A percentile compares a stretch with the other conserved stretches of the same genome.
Conservation (phyloP, 208 protist species). For the Kentomonas sorsogonicus region DNA sequence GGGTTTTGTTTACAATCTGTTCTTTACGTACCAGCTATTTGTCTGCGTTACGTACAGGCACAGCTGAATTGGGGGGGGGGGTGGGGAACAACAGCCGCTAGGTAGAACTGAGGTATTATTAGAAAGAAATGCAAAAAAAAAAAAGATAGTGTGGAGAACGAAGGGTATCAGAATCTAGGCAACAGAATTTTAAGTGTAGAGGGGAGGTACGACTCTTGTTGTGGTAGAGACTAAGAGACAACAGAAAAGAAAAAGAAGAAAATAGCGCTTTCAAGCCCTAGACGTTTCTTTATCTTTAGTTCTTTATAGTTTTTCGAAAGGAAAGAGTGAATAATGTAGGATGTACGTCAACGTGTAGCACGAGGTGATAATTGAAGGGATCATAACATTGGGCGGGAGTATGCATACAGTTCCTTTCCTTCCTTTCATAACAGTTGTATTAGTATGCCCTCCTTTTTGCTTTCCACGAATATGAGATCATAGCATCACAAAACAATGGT, state of each 20-base stretch:
- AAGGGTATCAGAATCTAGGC: background rate
- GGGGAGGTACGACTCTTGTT: background rate
- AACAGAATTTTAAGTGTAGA: background rate
- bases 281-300: background rate
- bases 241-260: conserved; percentile 10
- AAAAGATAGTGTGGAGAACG: background rate
- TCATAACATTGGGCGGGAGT: too few species aligned
- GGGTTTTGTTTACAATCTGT: background rate
- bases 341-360: too few species aligned
- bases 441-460: too few species aligned
- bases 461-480: too few species aligned
- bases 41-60: background rate
- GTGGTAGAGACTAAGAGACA: background rate
- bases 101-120: too few species aligned
- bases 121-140: conserved; percentile 6
- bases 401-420: too few species aligned
- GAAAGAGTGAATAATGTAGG: too few species aligned
- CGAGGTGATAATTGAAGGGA: too few species aligned
- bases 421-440: too few species aligned
- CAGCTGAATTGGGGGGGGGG: background rate
- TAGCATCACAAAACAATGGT: too few species aligned
- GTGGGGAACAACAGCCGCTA: conserved; percentile 1
- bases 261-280: background rate
- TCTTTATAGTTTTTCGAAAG: background rate
- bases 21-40: background rate